Evolutionary conservation across 2,329 filamentous ascomycete species (phyloP), one percentile per base, ranked within the genome.

Genomic region (Arachnomyces sp.): DNA sequence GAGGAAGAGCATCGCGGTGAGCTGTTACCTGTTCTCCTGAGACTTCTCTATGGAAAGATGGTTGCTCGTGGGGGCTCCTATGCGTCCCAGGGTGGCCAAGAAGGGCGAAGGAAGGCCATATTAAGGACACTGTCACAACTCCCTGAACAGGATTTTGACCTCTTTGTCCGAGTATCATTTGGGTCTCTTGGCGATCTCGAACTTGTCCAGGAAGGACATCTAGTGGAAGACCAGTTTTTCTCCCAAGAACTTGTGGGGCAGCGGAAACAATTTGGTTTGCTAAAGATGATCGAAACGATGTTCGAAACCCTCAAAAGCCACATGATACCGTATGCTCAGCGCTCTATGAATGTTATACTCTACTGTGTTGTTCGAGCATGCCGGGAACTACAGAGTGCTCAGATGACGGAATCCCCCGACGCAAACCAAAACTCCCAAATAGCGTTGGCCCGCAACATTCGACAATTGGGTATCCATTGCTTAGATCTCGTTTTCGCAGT

Each of bases 271-370:
- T 76, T 92, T 43, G 92, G 93, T 69, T 79, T 95, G 57, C 68
- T 95, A 38, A 94, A 93, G 57, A 92, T 96, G 86, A 73, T 92
- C 36, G 82, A 88, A 44, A 80, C 90, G 8, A 78, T 96, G 58
- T 79, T 96, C 44, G 83, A 84, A 42, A 87, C 92, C 39, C 75
- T 96, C 28, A 87, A 89, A 39, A 78, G 75, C 4, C 82, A 81
- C 39, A 78, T 93, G 39, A 63, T 72, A 2, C 75, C 79, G 0
- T 90, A 85, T 51, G 74, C 82, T 36, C 68, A 75, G 12, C 75
- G 74, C 9, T 71, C 96, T 3, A 71, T 90, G 46, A 80, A 90
- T 51, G 78, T 87, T 1, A 73, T 93, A 1, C 66, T 96, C 1
- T 90, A 88, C 57, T 95, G 88, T 57, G 68, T 92, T 18, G 73